Percentiles rank a stretch among this genome's conserved stretches.
These are phyloP conservation scores for Mortierella sp. DNA, from an alignment of 371 early-diverging fungal genomes.

Conservation along the genomic window DNA sequence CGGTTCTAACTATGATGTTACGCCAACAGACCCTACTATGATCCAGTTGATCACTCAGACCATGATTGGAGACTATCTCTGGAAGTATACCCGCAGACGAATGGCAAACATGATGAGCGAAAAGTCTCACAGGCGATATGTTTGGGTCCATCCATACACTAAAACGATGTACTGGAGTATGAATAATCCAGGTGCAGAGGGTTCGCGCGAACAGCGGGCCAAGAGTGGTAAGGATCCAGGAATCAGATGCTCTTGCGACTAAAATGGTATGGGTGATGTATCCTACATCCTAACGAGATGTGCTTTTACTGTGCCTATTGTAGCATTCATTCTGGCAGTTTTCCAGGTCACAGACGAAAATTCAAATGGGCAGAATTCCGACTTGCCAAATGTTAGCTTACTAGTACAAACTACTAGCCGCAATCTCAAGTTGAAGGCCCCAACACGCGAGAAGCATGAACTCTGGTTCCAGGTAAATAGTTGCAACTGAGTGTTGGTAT, in stretches of 20 bases:
- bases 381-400: constrained; percentile 69
- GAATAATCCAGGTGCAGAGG: constrained; percentile 72
- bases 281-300: not conserved
- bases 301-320: not conserved
- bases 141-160: constrained; percentile 89
- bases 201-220: constrained; percentile 61
- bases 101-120: constrained; percentile 68
- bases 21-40: constrained; percentile 68
- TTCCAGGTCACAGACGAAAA: constrained; percentile 64
- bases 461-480: constrained; percentile 70
- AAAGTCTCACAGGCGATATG: constrained; percentile 76
- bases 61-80: constrained; percentile 83
- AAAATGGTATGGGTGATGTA: constrained; percentile 25
- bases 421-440: constrained; percentile 79
- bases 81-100: constrained; percentile 75
- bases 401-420: constrained; percentile 75
- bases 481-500: no score
- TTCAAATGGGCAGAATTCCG: constrained; percentile 55
- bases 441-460: constrained; percentile 73
- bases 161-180: constrained; percentile 83
- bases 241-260: not conserved
- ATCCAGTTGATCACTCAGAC: constrained; percentile 81
- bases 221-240: constrained; percentile 63
- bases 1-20: constrained; percentile 41
- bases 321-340: constrained; percentile 73